These are phyloP conservation scores for Coniochaeta hoffmannii DNA, from an alignment of 2,329 filamentous ascomycete genomes.

Conservation along the genomic window DNA sequence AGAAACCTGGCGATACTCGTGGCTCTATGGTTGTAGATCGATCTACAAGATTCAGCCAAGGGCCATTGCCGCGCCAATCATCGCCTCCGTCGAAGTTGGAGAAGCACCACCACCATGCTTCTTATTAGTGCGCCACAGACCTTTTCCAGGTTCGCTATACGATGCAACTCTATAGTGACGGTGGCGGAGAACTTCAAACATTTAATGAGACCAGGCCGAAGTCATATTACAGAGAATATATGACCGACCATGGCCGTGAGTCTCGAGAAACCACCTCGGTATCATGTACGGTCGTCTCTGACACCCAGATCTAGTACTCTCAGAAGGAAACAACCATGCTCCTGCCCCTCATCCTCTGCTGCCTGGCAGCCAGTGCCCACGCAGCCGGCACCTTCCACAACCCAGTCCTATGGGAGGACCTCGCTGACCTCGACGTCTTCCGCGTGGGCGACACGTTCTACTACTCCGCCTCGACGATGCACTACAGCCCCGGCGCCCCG, in stretches of 20 bases:
- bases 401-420: conserved; percentile 47
- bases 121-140: neutral
- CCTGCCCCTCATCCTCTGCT: neutral
- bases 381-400: conserved; percentile 30
- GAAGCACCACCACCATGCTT: neutral
- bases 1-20: neutral
- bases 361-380: neutral
- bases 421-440: conserved; percentile 47
- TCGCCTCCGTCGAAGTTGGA: neutral
- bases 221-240: no score
- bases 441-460: conserved; percentile 40
- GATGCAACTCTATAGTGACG: neutral
- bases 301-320: no score
- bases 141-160: neutral
- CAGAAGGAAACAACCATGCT: neutral
- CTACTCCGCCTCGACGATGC: conserved; percentile 50
- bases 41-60: neutral
- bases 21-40: neutral
- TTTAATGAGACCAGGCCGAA: neutral
- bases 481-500: conserved; percentile 49
- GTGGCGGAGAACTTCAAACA: neutral
- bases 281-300: no score
- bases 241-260: no score
- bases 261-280: no score
- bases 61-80: no score